Conservation (phyloP, 2,329 filamentous ascomycete species). For the Zelopaecilomyces penicillatus region DNA sequence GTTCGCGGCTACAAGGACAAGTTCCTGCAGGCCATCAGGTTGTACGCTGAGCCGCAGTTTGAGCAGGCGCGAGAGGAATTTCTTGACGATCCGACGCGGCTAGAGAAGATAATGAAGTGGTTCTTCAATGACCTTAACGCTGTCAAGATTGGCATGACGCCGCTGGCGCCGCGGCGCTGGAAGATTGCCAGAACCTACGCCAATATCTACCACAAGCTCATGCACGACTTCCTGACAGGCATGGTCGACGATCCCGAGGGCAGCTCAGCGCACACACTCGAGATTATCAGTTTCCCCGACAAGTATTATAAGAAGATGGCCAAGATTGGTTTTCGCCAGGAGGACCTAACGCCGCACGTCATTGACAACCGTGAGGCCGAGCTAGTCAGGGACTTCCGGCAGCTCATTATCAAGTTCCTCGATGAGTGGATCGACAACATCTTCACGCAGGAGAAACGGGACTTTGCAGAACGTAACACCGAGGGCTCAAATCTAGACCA, state of each 20-base stretch:
- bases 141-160: conserved; percentile 85
- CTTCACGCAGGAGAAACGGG: conserved; percentile 69
- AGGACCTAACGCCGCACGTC: conserved; percentile 75
- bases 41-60: conserved; percentile 67
- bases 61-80: conserved; percentile 65
- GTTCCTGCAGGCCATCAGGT: conserved; percentile 72
- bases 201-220: conserved; percentile 82
- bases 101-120: conserved; percentile 89
- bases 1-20: conserved; percentile 95
- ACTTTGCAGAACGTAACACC: conserved; percentile 68
- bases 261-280: conserved; percentile 79
- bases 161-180: conserved; percentile 93
- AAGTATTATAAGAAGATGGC: conserved; percentile 96
- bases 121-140: conserved; percentile 97
- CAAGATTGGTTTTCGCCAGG: conserved; percentile 71
- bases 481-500: conserved; percentile 71
- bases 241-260: conserved; percentile 78
- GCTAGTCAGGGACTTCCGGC: conserved; percentile 85
- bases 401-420: conserved; percentile 89
- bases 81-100: conserved; percentile 67
- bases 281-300: conserved; percentile 89
- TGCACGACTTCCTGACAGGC: conserved; percentile 86
- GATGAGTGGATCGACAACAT: conserved; percentile 98
- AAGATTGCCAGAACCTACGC: conserved; percentile 87
- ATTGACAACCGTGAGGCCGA: conserved; percentile 86